Base-by-base conservation (phyloP, 305 asterid genomes). In the Fraxinus greggii region DNA sequence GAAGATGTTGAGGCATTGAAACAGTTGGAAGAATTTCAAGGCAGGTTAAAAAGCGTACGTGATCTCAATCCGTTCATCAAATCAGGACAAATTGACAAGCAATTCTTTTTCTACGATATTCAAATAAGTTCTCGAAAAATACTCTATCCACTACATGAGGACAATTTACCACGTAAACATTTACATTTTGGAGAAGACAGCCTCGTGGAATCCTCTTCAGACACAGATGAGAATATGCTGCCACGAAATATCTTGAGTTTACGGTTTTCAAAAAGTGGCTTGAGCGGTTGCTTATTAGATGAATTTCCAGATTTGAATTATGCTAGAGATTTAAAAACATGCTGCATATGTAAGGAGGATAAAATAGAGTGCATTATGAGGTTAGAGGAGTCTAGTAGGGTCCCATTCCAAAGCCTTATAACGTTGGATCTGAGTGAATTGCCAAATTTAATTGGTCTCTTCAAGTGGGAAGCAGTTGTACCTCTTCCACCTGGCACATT, bases 391-490 rank as follows among this genome's bases (percentile, higher is more conserved):
- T 54, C 26, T n/a, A 6, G 26, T 54, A 8, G 10, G 26, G 26
- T n/a, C 65, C 65, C 26, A 19, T 19, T 54, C 65, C 10, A 17
- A 17, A 54, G 26, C 65, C 26, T 54, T 17, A 3, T 1, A 54
- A 0, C 0, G 0, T 54, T 54, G 24, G 0, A 5, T 0, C 65
- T 54, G 1, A 0, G 0, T 0, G 0, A 0, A 0, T 54, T 54
- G 65, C 65, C 65, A 54, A 54, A 54, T 54, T 54, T 54, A 1
- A 17, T 17, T n/a, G 29, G 69, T 7, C 69, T 23, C 4, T 23
- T 59, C 31, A 21, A 7, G 69, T n/a, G 69, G 29, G 69, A 59
- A 59, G 69, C 69, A n/a, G 12, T 59, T n/a, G 29, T 4, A n/a
- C 13, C 26, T 59, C 29, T 59, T 59, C 29, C 26, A 21, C 69